These are phyloP conservation scores for Aspergillus transmontanensis DNA, from an alignment of 2,329 filamentous ascomycete genomes.

Conservation along the genomic window DNA sequence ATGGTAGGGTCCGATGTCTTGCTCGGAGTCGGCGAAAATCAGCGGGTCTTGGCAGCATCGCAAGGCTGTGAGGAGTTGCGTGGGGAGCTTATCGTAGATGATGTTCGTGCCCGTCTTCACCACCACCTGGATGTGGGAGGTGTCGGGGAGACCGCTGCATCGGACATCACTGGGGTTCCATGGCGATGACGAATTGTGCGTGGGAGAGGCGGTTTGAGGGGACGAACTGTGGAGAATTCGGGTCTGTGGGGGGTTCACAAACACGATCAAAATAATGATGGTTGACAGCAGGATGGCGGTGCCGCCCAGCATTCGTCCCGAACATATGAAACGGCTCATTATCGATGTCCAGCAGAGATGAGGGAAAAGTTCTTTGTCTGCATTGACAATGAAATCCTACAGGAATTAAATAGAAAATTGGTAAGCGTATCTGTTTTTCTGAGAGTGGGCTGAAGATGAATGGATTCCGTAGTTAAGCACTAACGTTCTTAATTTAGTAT, in stretches of 20 bases:
- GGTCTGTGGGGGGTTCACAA: conserved; percentile 3
- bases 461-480: background rate
- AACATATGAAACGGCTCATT: background rate
- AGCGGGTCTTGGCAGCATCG: conserved; percentile 55
- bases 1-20: conserved; percentile 33
- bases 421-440: background rate
- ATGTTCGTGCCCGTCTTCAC: conserved; percentile 63
- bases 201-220: background rate
- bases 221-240: conserved; percentile 2
- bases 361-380: background rate
- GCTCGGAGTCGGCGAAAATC: conserved; percentile 43
- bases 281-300: background rate
- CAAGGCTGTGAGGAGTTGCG: conserved; percentile 57
- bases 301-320: conserved; percentile 1
- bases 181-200: background rate
- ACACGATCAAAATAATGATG: conserved; percentile 2
- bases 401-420: background rate
- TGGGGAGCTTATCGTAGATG: conserved; percentile 55
- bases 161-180: conserved; percentile 16
- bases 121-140: conserved; percentile 52
- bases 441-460: background rate
- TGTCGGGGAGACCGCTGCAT: conserved; percentile 49
- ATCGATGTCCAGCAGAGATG: background rate
- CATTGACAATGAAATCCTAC: background rate
- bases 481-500: conserved; percentile 5